Base-by-base conservation (phyloP, 2,329 filamentous ascomycete species). In the Magnaporthales sp. region DNA sequence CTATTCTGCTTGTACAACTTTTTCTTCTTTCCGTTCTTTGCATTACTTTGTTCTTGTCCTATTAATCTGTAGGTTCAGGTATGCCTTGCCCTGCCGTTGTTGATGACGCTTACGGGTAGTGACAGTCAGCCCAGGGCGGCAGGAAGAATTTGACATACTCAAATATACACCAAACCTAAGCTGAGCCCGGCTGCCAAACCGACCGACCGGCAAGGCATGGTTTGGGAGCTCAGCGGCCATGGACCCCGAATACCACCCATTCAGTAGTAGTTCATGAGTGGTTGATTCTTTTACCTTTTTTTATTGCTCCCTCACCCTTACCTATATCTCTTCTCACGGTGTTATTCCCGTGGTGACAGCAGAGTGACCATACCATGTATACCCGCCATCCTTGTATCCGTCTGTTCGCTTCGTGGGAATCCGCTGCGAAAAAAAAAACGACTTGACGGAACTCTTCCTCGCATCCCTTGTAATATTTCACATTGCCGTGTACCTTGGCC, bases 21-120 rank as follows among this genome's bases (percentile, higher is more conserved):
- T 62, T 62, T 27, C 26, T 31, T 19, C n/a, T 62, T 10, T 6
- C 27, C 11, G 15, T 31, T 27, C 60, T 31, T 62, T 62, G 27
- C 61, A 62, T 31, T 30, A 7, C 29, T 60, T 65, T 30, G 51
- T 60, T 54, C 19, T 65, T 51, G 63, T 65, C 32, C 67, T 72
- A 71, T 73, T 74, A 74, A 72, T 72, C 70, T 73, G 68, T 67
- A 66, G 54, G 46, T 70, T 72, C 72, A 73, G 70, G 72, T 73
- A 71, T 71, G 70, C 67, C 66, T 54, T 46, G 38, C n/a, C n/a
- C 24, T 61, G 56, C 38, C 38, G 38, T n/a, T n/a, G 19, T n/a
- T 46, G 8, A 46, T 46, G n/a, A 46, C 38, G 19, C 38, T 6
- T 2, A 7, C 38, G 38, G 38, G 15, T 46, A n/a, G 19, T 38